Base-by-base conservation (phyloP, 345 rosid genomes). In the Euphorbia pulcherrima region DNA sequence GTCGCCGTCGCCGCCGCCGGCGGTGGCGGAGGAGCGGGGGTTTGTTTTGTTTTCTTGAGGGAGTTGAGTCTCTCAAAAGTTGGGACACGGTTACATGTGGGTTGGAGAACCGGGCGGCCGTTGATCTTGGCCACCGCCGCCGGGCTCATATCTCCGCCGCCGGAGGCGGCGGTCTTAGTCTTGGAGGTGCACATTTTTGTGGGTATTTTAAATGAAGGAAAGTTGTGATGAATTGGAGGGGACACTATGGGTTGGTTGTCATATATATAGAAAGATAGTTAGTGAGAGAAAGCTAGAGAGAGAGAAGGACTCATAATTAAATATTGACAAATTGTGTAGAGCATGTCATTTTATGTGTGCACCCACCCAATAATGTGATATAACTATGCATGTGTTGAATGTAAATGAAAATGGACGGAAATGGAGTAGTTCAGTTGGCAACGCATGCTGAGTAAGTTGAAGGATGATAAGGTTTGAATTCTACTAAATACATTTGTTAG, bases 31-130 rank as follows among this genome's bases (percentile, higher is more conserved):
- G 73, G 72, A 4, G 69, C 58, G 2, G 81, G 69, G 11, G 83
- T 61, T 26, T 64, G 74, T 33, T 72, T 39, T 0, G 35, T 24
- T 57, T 74, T 82, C 23, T 81, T 76, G 10, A 75, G 41, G 0
- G 82, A 79, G 72, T 72, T 74, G 14, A 72, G 81, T 33, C 76
- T 65, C 27, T 78, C 75, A 26, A 70, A 27, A 50, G 60, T 73
- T 37, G 81, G 71, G 51, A 77, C 82, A 61, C 78, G 81, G 35
- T 83, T 85, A 60, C 82, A 83, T 46, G 84, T 82, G 9, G 87
- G 88, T 27, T 84, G 90, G 71, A 86, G 88, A 30, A 86, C 90
- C 0, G 86, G 85, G 9, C 88, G 78, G 69, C 88, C 90, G 46
- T 84, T 82, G 74, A 86, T 82, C 64, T 72, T 79, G 33, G 85